Evolutionary conservation across 495 filamentous ascomycete species (phyloP).

Genomic region (Cercophora newfieldiana): DNA sequence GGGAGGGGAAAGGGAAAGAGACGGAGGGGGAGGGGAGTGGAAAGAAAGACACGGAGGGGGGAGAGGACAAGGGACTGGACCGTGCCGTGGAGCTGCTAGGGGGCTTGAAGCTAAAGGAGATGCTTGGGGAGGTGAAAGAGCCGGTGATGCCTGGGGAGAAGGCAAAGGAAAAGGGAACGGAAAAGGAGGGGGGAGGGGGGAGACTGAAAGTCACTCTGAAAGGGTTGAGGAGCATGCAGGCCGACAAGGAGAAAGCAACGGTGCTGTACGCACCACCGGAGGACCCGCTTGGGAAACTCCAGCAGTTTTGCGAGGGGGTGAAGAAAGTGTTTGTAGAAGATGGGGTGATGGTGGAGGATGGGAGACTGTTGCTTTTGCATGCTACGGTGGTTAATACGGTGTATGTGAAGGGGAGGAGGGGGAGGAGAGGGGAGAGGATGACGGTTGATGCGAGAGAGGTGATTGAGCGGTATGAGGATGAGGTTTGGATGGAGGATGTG

Average conservation of each 20-base stretch:
- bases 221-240: slow-evolving; percentile 52
- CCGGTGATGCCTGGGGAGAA: neutral
- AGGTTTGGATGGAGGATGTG: slow-evolving; percentile 63
- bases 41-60: too few species aligned
- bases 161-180: slow-evolving; percentile 1
- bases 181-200: slow-evolving; percentile 14
- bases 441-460: slow-evolving; percentile 56
- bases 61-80: slow-evolving; percentile 40
- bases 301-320: slow-evolving; percentile 63
- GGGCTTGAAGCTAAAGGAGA: slow-evolving; percentile 49
- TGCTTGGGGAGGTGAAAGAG: slow-evolving; percentile 42
- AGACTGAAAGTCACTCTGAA: slow-evolving; percentile 43
- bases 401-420: slow-evolving; percentile 57
- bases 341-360: slow-evolving; percentile 61
- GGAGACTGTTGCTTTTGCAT: slow-evolving; percentile 72
- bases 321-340: slow-evolving; percentile 60
- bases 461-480: slow-evolving; percentile 52
- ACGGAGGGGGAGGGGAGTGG: neutral
- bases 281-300: slow-evolving; percentile 58
- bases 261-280: slow-evolving; percentile 50
- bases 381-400: slow-evolving; percentile 87
- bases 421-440: slow-evolving; percentile 36
- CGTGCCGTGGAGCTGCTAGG: slow-evolving; percentile 58
- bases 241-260: slow-evolving; percentile 29
- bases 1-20: neutral